Conservation (phyloP, 805 yeast genomes). For the Priceomyces medius region DNA sequence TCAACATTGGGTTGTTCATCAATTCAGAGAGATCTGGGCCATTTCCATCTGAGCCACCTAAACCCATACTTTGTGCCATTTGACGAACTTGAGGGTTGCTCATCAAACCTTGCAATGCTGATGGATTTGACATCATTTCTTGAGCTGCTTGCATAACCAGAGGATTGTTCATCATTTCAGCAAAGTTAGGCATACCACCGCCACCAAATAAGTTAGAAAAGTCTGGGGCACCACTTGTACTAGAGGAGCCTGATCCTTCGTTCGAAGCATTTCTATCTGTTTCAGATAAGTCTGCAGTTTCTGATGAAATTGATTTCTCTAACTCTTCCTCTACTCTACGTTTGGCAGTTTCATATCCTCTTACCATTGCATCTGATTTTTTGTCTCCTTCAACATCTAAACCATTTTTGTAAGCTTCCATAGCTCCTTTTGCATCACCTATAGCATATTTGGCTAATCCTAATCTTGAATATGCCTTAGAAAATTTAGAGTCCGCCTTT, state of each 20-base stretch:
- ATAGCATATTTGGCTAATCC: conserved; percentile 94
- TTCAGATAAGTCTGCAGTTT: background rate
- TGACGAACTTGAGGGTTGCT: conserved; percentile 75
- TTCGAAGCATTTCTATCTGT: background rate
- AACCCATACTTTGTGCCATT: conserved; percentile 77
- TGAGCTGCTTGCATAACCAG: conserved; percentile 87
- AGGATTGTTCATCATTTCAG: conserved; percentile 83
- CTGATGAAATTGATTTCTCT: conserved; percentile 30
- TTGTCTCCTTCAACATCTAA: conserved; percentile 81
- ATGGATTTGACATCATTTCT: conserved; percentile 82
- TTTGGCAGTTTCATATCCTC: conserved; percentile 92
- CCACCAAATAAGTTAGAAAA: conserved; percentile 69
- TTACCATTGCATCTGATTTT: conserved; percentile 85
- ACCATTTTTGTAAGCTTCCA: conserved; percentile 88
- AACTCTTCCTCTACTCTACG: conserved; percentile 78
- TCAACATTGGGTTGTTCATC: conserved; percentile 79
- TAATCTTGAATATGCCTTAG: conserved; percentile 92
- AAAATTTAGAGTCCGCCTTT: conserved; percentile 70
- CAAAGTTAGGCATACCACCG: conserved; percentile 71
- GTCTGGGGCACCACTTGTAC: conserved; percentile 69
- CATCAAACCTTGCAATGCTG: conserved; percentile 70
- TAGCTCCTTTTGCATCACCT: conserved; percentile 86
- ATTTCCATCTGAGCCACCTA: conserved; percentile 46
- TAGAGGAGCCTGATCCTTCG: conserved; percentile 16
- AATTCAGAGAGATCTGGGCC: conserved; percentile 63